Percentiles rank a stretch among this genome's conserved stretches.
Conservation (phyloP, 2,329 filamentous ascomycete species). For the Sporothrix protearum region DNA sequence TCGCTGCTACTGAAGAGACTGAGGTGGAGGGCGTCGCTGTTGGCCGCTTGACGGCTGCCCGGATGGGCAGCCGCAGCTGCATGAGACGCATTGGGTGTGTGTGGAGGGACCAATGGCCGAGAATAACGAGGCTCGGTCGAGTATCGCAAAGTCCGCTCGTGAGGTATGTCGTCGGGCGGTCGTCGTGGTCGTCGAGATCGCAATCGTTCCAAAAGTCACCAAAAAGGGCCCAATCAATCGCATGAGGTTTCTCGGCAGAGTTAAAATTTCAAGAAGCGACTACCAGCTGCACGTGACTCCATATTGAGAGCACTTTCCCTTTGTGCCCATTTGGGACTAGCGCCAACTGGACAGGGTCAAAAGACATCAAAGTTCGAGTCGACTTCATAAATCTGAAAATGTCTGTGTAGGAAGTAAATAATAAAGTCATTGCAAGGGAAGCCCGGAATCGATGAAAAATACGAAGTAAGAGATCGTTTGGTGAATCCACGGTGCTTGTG, state of each 20-base stretch:
- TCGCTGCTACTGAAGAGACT: neutral
- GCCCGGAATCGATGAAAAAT: too few relatives aligned
- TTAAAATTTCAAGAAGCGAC: constrained; percentile 2
- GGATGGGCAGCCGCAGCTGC: constrained; percentile 46
- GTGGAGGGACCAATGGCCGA: neutral
- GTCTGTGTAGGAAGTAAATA: too few relatives aligned
- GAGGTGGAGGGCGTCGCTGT: constrained; percentile 1
- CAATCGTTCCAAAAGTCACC: too few relatives aligned
- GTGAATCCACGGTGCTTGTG: neutral
- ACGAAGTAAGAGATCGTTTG: too few relatives aligned
- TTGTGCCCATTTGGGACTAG: neutral
- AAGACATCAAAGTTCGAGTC: neutral
- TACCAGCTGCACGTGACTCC: constrained; percentile 12
- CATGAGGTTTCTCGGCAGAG: constrained; percentile 3
- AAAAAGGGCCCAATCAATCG: neutral
- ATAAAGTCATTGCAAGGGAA: too few relatives aligned
- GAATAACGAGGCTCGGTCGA: neutral
- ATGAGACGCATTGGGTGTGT: constrained; percentile 43
- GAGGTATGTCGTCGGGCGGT: neutral
- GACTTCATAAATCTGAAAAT: neutral
- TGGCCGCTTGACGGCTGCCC: constrained; percentile 37
- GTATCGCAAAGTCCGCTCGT: neutral
- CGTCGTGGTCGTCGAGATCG: constrained; percentile 1
- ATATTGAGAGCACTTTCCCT: neutral
- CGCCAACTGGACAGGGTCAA: neutral